These are phyloP conservation scores for Russula ochroleuca DNA, from an alignment of 768 basidiomycete genomes.

Conservation along the genomic window DNA sequence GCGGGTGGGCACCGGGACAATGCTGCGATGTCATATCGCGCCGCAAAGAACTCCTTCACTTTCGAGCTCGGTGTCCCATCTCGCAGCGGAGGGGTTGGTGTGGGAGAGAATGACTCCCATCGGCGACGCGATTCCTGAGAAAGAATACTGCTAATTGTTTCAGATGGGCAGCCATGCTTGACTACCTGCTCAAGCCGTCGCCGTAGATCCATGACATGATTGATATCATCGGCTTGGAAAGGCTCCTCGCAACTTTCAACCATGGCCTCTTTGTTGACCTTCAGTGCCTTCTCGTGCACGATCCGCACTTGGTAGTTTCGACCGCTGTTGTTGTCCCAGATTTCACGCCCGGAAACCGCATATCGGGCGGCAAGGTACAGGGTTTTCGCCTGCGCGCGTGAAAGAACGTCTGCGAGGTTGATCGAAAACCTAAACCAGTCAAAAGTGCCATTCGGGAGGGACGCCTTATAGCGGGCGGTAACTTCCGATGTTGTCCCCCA, in stretches of 20 bases:
- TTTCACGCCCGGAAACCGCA: conserved; percentile 61
- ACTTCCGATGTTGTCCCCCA: conserved; percentile 98
- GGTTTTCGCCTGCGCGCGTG: conserved; percentile 67
- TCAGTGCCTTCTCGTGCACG: conserved; percentile 34
- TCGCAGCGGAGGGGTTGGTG: conserved; percentile 18
- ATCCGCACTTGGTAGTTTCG: conserved; percentile 78
- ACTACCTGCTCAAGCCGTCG: conserved; percentile 64
- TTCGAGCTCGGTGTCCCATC: conserved; percentile 29
- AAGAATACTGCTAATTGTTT: conserved; percentile 37
- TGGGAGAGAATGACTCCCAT: conserved; percentile 20
- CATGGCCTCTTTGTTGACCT: conserved; percentile 30
- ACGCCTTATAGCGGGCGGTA: conserved; percentile 61
- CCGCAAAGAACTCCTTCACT: conserved; percentile 42
- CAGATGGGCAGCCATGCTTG: conserved; percentile 28
- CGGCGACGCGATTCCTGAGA: conserved; percentile 25
- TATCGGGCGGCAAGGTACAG: conserved; percentile 77
- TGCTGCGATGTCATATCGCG: conserved; percentile 54
- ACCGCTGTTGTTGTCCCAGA: conserved; percentile 89
- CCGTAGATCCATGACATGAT: conserved; percentile 54
- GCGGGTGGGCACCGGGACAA: conserved; percentile 44
- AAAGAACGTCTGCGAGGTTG: conserved; percentile 70
- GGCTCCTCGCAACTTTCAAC: neutral
- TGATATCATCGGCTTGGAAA: conserved; percentile 32
- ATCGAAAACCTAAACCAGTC: conserved; percentile 79
- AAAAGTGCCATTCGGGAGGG: conserved; percentile 38